Conservation (phyloP, 2,329 filamentous ascomycete genomes). For the Fusarium staphyleae region DNA sequence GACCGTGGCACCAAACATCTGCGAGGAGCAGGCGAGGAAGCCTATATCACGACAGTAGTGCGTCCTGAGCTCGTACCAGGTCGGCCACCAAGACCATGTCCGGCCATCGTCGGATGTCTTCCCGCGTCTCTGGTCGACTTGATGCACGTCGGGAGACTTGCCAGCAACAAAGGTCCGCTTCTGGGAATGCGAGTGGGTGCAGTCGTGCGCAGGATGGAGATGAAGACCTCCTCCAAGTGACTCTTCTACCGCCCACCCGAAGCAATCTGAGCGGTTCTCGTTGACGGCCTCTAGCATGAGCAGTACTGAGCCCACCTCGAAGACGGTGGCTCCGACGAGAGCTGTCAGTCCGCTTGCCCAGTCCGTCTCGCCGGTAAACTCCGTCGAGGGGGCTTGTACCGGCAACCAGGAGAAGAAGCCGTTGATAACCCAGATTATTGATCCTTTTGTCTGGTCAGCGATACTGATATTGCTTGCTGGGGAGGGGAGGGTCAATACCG, state of each 20-base stretch:
- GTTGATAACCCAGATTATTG: constrained; percentile 64
- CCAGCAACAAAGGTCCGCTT: constrained; percentile 32
- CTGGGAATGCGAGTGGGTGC: constrained; percentile 41
- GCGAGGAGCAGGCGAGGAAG: constrained; percentile 65
- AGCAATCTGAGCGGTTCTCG: constrained; percentile 68
- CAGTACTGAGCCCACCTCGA: constrained; percentile 68
- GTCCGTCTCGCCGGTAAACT: constrained; percentile 61
- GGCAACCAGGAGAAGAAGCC: constrained; percentile 71
- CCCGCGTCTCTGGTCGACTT: not conserved
- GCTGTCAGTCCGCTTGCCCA: constrained; percentile 67
- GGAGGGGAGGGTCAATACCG: constrained; percentile 32
- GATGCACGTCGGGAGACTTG: not conserved
- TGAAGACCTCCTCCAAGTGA: constrained; percentile 26
- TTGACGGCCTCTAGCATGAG: constrained; percentile 74
- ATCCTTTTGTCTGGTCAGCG: constrained; percentile 42
- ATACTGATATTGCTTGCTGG: no score
- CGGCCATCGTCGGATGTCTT: constrained; percentile 19
- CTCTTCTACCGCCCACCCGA: constrained; percentile 70
- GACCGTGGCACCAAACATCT: constrained; percentile 65
- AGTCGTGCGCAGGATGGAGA: constrained; percentile 22
- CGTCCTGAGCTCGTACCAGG: constrained; percentile 60
- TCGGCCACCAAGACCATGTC: constrained; percentile 67
- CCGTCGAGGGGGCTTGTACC: constrained; percentile 56
- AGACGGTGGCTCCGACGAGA: constrained; percentile 72
- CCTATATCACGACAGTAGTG: constrained; percentile 66